A percentile compares a stretch with the other conserved stretches of the same genome.
These are phyloP conservation scores for Lathyrus tuberosus DNA, from an alignment of 306 rosid genomes.

Conservation along the genomic window DNA sequence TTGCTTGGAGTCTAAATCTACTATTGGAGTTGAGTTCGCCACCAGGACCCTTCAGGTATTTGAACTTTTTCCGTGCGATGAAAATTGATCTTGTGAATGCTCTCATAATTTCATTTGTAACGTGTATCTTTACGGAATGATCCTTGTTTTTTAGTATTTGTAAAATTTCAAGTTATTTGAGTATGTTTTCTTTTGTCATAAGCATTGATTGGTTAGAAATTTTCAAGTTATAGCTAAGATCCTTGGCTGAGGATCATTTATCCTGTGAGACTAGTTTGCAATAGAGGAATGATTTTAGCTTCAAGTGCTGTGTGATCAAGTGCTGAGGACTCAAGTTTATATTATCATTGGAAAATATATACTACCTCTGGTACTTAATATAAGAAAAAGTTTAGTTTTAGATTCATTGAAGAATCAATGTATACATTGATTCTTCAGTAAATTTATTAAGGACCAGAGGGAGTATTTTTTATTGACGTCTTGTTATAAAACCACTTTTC, in stretches of 20 bases:
- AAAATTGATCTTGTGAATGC: neutral
- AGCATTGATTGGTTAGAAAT: slow-evolving; percentile 8
- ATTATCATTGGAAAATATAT: neutral
- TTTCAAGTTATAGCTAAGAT: slow-evolving; percentile 11
- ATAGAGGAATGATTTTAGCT: slow-evolving; percentile 27
- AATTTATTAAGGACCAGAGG: too few species aligned
- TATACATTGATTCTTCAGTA: too few species aligned
- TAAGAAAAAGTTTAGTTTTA: too few species aligned
- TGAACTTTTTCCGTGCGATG: neutral
- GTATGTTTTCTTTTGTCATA: neutral
- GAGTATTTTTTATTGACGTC: neutral
- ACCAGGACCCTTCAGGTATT: slow-evolving; percentile 91
- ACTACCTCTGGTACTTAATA: too few species aligned
- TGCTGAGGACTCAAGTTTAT: slow-evolving; percentile 8
- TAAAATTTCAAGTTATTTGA: neutral
- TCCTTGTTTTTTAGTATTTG: neutral
- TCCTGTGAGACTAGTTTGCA: neutral
- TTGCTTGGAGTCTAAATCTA: slow-evolving; percentile 95
- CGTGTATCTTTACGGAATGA: neutral
- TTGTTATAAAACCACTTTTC: neutral
- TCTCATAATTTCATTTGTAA: neutral
- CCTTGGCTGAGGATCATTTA: slow-evolving; percentile 16
- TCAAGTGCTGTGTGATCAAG: neutral
- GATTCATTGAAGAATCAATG: too few species aligned
- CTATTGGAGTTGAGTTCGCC: slow-evolving; percentile 97